phyloP scores from a whole-genome alignment of 2,329 filamentous ascomycete species.

The Fonsecaea nubica region DNA sequence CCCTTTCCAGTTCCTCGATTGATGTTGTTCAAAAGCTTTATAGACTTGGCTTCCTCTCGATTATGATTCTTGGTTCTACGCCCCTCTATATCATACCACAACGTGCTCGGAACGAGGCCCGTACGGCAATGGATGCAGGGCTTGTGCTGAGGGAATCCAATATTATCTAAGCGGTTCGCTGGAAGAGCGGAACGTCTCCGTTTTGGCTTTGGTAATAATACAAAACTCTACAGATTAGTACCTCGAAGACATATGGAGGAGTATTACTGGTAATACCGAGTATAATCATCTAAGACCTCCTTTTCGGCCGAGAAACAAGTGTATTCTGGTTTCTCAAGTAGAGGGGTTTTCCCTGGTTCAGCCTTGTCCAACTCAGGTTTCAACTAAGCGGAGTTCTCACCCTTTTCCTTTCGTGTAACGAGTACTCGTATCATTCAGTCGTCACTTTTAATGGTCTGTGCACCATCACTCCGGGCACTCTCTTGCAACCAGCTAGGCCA shows the following conservation, averaged over 20 bases:
- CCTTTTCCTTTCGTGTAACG: neutral
- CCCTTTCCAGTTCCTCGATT: neutral
- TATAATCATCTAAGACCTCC: neutral
- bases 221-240: neutral
- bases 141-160: neutral
- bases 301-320: neutral
- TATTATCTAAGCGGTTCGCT: conserved; percentile 11
- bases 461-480: conserved; percentile 16
- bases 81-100: neutral
- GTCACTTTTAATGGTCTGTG: neutral
- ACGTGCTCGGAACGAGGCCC: conserved; percentile 7
- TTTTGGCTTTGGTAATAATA: conserved; percentile 5
- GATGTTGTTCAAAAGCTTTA: neutral
- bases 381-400: neutral
- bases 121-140: neutral
- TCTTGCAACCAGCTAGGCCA: conserved; percentile 58
- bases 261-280: neutral
- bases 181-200: conserved; percentile 14
- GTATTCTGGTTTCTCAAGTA: neutral
- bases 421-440: neutral
- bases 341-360: neutral
- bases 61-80: neutral
- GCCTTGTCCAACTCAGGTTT: neutral
- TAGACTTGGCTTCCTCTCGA: neutral
- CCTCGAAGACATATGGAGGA: neutral